Base-by-base conservation (phyloP, 106 monocot genomes). In the Dioscorea zingiberensis region DNA sequence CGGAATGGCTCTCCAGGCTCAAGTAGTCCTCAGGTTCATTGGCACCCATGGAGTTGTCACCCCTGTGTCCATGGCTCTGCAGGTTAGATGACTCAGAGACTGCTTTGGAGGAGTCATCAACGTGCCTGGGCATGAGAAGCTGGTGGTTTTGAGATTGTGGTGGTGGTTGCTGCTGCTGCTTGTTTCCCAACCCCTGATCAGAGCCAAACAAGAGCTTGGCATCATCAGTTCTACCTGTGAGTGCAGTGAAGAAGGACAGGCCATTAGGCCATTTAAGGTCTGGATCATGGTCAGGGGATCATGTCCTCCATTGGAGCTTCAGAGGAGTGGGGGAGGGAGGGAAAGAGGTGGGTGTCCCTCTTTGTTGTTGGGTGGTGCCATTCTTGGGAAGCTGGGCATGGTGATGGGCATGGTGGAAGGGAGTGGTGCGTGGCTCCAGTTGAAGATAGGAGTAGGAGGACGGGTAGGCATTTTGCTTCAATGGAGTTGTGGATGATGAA, bases 191-290 rank as follows among this genome's bases (percentile, higher is more conserved):
- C 57, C 61, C 62, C 5, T n/a, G n/a, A n/a, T 70, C 76, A 24
- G 47, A 32, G 51, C 84, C 84, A 55, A 91, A 79, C 22, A 87
- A 71, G 6, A 87, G 74, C 74, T 93, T 89, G 13, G 89, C 78
- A n/a, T 89, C 88, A 24, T 93, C 93, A 2, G 76, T 32, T 47
- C 89, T 51, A 1, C 83, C 81, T 4, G 93, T 86, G 47, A 93
- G 78, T 0, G 89, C 93, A 23, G 75, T 83, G 81, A 89, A 93
- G 74, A 93, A 85, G 21, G 93, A 93, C 28, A 93, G 68, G 16
- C 89, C 88, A 21, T 79, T 83, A 30, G 93, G 93, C 93, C 93
- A 93, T 47, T 86, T 89, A 46, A 93, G 80, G 60, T 89, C 88
- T 1, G 75, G 16, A 1, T 88, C 88, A 11, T 88, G 92, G 60